Evolutionary conservation across 768 basidiomycete species (phyloP).

Genomic region (Mycena floridula): DNA sequence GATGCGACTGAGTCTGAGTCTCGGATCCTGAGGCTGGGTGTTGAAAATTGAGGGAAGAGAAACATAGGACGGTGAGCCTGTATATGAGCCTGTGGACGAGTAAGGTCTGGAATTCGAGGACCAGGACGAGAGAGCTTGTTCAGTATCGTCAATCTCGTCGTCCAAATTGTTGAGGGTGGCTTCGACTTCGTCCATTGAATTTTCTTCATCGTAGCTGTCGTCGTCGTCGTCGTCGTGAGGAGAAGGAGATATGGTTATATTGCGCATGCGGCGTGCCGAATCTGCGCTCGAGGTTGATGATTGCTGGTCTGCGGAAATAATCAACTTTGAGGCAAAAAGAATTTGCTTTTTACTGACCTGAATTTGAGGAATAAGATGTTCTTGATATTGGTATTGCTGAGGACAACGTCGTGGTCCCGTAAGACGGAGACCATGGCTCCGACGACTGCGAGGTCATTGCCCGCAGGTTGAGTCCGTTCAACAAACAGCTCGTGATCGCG

Average conservation of each 20-base stretch:
- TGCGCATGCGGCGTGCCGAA: slow-evolving; percentile 42
- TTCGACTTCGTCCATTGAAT: slow-evolving; percentile 56
- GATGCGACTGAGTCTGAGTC: slow-evolving; percentile 65
- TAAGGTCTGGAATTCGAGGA: slow-evolving; percentile 26
- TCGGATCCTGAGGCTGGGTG: slow-evolving; percentile 28
- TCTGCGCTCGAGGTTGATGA: slow-evolving; percentile 44
- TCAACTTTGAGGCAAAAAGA: slow-evolving; percentile 3
- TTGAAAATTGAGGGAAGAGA: slow-evolving; percentile 34
- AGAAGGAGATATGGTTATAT: slow-evolving; percentile 49
- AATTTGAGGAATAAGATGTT: slow-evolving; percentile 49
- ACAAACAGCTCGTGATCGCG: not conserved
- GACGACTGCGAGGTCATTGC: slow-evolving; percentile 37
- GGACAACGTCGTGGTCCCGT: slow-evolving; percentile 54
- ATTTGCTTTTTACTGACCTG: slow-evolving; percentile 33
- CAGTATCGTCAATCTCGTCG: slow-evolving; percentile 58
- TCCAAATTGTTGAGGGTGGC: slow-evolving; percentile 61
- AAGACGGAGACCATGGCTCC: slow-evolving; percentile 55
- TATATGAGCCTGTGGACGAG: slow-evolving; percentile 29
- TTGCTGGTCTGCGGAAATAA: slow-evolving; percentile 30
- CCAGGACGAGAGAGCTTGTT: slow-evolving; percentile 64
- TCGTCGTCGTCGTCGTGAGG: slow-evolving; percentile 27
- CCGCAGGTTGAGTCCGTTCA: not conserved
- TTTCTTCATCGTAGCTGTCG: slow-evolving; percentile 56
- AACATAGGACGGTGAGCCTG: slow-evolving; percentile 41
- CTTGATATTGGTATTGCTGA: slow-evolving; percentile 56